These are phyloP conservation scores for Pseudogymnoascus sp. DNA, from an alignment of 2,329 filamentous ascomycete species.

Conservation along the genomic window DNA sequence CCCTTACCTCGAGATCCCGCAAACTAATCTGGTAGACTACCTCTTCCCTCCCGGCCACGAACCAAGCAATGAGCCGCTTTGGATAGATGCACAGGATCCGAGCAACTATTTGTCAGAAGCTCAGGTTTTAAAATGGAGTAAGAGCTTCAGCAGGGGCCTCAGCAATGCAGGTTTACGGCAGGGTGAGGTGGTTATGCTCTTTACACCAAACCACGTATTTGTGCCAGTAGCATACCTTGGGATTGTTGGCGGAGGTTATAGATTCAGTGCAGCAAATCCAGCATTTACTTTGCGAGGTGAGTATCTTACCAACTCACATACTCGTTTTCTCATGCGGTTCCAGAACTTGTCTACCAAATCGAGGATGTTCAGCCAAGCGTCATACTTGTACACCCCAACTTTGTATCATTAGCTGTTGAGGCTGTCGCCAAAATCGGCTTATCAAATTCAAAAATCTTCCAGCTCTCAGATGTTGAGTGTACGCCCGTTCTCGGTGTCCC, in stretches of 20 bases:
- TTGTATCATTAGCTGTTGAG: constrained; percentile 39
- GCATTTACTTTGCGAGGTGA: constrained; percentile 43
- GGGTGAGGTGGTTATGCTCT: constrained; percentile 49
- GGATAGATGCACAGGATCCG: constrained; percentile 46
- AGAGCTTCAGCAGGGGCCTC: constrained; percentile 45
- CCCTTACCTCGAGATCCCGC: constrained; percentile 20
- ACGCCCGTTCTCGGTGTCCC: constrained; percentile 35
- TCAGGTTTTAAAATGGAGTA: constrained; percentile 45
- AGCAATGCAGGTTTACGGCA: constrained; percentile 39
- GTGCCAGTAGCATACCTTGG: constrained; percentile 50
- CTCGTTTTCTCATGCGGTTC: not conserved
- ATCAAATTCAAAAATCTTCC: constrained; percentile 39
- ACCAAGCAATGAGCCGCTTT: constrained; percentile 43
- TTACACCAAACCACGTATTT: constrained; percentile 49
- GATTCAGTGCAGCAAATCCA: constrained; percentile 51
- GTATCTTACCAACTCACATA: constrained; percentile 17
- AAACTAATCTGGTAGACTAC: constrained; percentile 23
- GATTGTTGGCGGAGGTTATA: constrained; percentile 45
- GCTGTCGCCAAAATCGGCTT: constrained; percentile 39
- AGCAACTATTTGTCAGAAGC: constrained; percentile 40
- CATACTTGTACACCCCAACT: constrained; percentile 43
- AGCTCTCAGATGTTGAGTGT: constrained; percentile 41
- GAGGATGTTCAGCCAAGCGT: constrained; percentile 44
- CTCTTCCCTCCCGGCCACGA: constrained; percentile 34
- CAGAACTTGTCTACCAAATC: constrained; percentile 48